Evolutionary conservation across 2,329 filamentous ascomycete genomes (phyloP).

Genomic region (Lecanicillium sp.): DNA sequence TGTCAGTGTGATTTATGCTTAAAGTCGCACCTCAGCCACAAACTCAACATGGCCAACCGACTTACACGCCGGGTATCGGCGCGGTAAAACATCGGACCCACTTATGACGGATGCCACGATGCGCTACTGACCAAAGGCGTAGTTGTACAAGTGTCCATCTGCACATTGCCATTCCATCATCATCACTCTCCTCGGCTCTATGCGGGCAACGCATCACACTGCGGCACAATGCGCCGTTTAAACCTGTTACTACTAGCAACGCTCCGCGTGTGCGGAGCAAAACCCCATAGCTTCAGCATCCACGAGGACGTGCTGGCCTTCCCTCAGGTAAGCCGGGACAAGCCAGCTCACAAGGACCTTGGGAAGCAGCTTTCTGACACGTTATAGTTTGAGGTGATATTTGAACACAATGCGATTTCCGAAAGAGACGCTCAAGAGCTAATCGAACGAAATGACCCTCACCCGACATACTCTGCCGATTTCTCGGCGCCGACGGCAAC

Average conservation of each 20-base stretch:
- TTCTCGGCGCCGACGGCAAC: conserved; percentile 30
- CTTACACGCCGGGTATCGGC: conserved; percentile 7
- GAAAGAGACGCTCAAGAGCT: conserved; percentile 59
- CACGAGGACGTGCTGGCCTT: conserved; percentile 82
- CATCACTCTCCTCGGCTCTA: conserved; percentile 8
- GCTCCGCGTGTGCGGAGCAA: conserved; percentile 37
- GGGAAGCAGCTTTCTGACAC: conserved; percentile 1
- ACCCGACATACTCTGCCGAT: conserved; percentile 31
- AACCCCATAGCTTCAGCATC: conserved; percentile 63
- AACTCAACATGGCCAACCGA: no score
- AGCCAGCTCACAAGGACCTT: not conserved
- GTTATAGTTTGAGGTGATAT: conserved; percentile 68
- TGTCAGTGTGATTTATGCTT: no score
- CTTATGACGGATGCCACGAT: conserved; percentile 5
- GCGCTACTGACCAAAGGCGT: not conserved
- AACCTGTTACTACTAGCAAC: conserved; percentile 34
- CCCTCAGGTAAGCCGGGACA: conserved; percentile 59
- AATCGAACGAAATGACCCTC: conserved; percentile 33
- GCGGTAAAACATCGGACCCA: conserved; percentile 7
- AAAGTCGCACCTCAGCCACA: no score
- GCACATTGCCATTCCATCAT: not conserved
- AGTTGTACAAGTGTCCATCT: conserved; percentile 4
- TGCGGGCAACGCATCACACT: conserved; percentile 4
- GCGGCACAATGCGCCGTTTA: conserved; percentile 42
- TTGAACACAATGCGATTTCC: conserved; percentile 63